Evolutionary conservation across 148 eudicot genomes (phyloP), one percentile per base, ranked within the genome.

Genomic region (Fagopyrum esculentum): DNA sequence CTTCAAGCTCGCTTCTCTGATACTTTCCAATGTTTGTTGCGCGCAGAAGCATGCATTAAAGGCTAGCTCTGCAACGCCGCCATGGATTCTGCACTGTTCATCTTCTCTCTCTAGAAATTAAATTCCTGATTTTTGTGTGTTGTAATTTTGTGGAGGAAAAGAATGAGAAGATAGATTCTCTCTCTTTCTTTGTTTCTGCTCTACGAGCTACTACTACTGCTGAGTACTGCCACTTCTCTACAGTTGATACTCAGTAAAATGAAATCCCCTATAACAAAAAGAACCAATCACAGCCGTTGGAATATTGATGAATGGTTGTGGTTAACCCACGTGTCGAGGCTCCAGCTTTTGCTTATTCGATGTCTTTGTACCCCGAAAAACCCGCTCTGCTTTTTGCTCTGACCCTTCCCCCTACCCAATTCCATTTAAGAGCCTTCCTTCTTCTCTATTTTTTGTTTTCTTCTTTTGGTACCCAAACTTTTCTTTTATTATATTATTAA

Each of bases 41-140:
- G 66, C 47, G 75, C 77, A 43, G 85, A 54, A 76, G 87, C 85
- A 91, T 85, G 87, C 85, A 91, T 85, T 91, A 85, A 93, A 87
- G 72, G 89, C 85, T 79, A 80, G 71, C 80, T 15, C 97, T 88
- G 96, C 90, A 82, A 89, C 94, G 98, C 98, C 98, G 98, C 98
- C 98, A 88, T 84, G 81, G 85, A 66, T 66, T 64, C 82, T 59
- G 72, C 69, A 70, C 64, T 48, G 9, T 15, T 4, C 78, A 69
- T 10, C 70, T 46, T 10, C 73, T 46, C 78, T 40, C 75, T 74
- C 76, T 69, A 40, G 17, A 8, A 69, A 44, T 44, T 43, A 43
- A 45, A 44, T 19, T 15, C 12, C 29, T 71, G 8, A 7, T 9
- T 11, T 64, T 6, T 64, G 17, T 40, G 70, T 9, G 68, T 9